Percentiles rank a stretch among this genome's conserved stretches.
These are phyloP conservation scores for Fusarium gaditjirri DNA, from an alignment of 2,329 filamentous ascomycete genomes.

Conservation along the genomic window DNA sequence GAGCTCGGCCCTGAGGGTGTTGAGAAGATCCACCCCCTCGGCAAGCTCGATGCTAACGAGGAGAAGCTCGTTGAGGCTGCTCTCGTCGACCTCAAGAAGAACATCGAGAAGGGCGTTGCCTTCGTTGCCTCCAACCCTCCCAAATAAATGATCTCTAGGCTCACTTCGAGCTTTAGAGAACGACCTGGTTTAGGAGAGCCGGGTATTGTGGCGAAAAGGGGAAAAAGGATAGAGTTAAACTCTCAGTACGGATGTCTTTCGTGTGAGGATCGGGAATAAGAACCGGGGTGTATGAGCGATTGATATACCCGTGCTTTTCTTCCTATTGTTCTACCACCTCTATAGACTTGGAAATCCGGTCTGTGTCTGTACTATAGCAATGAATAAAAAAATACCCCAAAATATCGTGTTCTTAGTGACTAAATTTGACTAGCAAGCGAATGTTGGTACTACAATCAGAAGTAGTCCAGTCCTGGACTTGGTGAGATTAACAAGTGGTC, in stretches of 20 bases:
- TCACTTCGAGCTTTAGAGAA: constrained; percentile 7
- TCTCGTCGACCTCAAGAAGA: constrained; percentile 87
- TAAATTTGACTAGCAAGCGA: neutral
- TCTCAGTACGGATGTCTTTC: constrained; percentile 28
- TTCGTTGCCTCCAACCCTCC: constrained; percentile 70
- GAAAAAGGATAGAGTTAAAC: constrained; percentile 14
- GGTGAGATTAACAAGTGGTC: neutral
- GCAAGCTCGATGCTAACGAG: constrained; percentile 86
- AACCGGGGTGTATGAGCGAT: constrained; percentile 35
- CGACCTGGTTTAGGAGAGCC: neutral
- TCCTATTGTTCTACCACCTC: constrained; percentile 45
- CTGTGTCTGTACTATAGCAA: constrained; percentile 52
- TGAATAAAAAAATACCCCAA: constrained; percentile 41
- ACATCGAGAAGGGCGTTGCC: constrained; percentile 88
- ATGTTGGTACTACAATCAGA: neutral
- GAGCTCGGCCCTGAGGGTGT: constrained; percentile 97
- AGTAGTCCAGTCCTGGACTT: no score
- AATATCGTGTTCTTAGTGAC: neutral
- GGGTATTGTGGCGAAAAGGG: constrained; percentile 30
- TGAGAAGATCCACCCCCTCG: constrained; percentile 90
- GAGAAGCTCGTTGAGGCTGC: constrained; percentile 88
- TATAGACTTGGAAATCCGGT: constrained; percentile 49
- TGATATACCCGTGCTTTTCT: constrained; percentile 40
- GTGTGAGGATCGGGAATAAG: constrained; percentile 28
- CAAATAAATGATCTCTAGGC: constrained; percentile 58